Base-by-base conservation (phyloP, 2,329 filamentous ascomycete genomes). In the Daldinia sp. region DNA sequence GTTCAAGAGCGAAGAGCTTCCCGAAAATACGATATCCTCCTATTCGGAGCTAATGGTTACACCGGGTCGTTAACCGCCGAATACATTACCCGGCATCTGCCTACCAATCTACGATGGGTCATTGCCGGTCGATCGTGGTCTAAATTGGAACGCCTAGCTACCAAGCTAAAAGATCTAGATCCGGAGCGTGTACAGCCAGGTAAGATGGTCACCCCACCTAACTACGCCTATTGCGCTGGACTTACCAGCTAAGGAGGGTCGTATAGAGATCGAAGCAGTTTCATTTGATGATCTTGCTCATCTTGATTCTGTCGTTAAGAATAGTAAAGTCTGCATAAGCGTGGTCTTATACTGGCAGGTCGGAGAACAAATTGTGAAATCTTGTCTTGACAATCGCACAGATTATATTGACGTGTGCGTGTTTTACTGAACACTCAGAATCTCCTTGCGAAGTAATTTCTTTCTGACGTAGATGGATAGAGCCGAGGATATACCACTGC, bases 381-480 rank as follows among this genome's bases (percentile, higher is more conserved):
- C 69, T 34, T 72, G 70, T 49, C 13, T 70, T 15, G 63, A 66
- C 41, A 69, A 65, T 45, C 39, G 63, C 9, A 71, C 67, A 11
- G 68, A 71, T 43, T 71, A 71, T 34, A 21, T 71, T 23, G 70
- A 71, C 17, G 62, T 61, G 68, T 70, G 52, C 61, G 68, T 66
- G 2, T n/a, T 11, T 34, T 34, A 10, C 10, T 25, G n/a, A 15
- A n/a, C 25, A 3, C 7, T 10, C n/a, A n/a, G n/a, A n/a, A n/a
- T n/a, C n/a, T n/a, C n/a, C n/a, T n/a, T n/a, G n/a, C n/a, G n/a
- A n/a, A n/a, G n/a, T n/a, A n/a, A n/a, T n/a, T n/a, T n/a, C n/a
- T 23, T 17, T 11, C 29, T 52, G 23, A 55, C 11, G 10, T 34
- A n/a, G n/a, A n/a, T 19, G 2, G 19, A 17, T 10, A 64, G 59